Base-by-base conservation (phyloP, 208 protist species). In the Strigomonas culicis region DNA sequence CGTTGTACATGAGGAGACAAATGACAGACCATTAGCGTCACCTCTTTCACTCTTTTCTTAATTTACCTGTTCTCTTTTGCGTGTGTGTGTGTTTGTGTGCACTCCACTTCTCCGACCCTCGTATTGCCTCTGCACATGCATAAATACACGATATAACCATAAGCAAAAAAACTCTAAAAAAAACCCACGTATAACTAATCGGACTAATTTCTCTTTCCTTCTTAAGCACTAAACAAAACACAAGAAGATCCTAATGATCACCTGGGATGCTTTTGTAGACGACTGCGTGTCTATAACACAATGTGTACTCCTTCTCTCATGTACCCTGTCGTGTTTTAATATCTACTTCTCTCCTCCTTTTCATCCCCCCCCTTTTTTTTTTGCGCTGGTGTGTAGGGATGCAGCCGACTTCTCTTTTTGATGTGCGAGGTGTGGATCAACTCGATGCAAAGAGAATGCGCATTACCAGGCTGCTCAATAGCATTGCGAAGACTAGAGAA, bases 1-100 rank as follows among this genome's bases (percentile, higher is more conserved):
- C 84, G 0, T 80, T 70, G 17, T 94, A 91, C 39, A 64, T 94
- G 15, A 77, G 53, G 75, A 78, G 8, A 60, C 68, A 22, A 27
- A 47, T 41, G 68, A 39, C 30, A 0, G 31, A 21, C n/a, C 46
- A 17, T 61, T 41, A 63, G 36, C 27, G 28, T 53, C 59, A 22
- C 11, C 21, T 24, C 31, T 64, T 25, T 11, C 25, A 24, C 13
- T 31, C 27, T 13, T 0, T n/a, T 15, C 21, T 55, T 28, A 15
- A 31, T 3, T 39, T 58, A 41, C 28, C 10, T 31, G 21, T 13
- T n/a, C 17, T 41, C 28, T 36, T n/a, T 1, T 53, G 15, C 22
- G 47, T 53, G 22, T 53, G 47, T 53, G 47, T 25, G 22, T 53
- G 17, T 53, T 8, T 53, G 47, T 19, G 47, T 53, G 47, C 22